Evolutionary conservation across 108 stramenopile species (phyloP).

Genomic region (Thalassiosira profunda): DNA sequence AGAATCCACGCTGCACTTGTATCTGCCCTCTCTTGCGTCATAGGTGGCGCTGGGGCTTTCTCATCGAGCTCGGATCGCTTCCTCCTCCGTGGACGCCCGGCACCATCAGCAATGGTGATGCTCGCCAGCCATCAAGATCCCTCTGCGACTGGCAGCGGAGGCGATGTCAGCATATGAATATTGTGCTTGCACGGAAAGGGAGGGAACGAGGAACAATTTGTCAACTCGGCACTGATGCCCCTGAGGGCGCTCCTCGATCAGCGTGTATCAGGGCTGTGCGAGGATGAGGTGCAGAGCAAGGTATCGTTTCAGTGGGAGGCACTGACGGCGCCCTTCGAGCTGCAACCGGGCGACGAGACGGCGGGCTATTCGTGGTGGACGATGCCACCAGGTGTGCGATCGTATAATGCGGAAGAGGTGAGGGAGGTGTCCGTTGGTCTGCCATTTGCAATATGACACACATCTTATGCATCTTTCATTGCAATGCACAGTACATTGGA

Average conservation of each 20-base stretch:
- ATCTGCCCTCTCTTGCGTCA: too few species aligned
- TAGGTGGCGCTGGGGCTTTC: too few species aligned
- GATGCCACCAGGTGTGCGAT: conserved; percentile 74
- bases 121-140: too few species aligned
- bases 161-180: conserved; percentile 30
- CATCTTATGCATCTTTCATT: not conserved
- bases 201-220: conserved; percentile 62
- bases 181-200: conserved; percentile 87
- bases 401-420: conserved; percentile 71
- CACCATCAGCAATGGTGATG: too few species aligned
- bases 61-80: too few species aligned
- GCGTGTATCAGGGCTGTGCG: conserved; percentile 10
- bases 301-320: conserved; percentile 41
- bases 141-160: too few species aligned
- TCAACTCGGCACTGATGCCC: conserved; percentile 26
- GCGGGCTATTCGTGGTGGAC: conserved; percentile 83
- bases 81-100: too few species aligned
- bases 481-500: conserved; percentile 50
- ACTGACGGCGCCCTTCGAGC: conserved; percentile 45
- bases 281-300: not conserved
- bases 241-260: conserved; percentile 33
- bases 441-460: not conserved
- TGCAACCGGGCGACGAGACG: conserved; percentile 43
- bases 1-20: too few species aligned
- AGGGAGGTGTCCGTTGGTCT: not conserved